Evolutionary conservation across 768 basidiomycete species (phyloP).

Genomic region (Exidia glandulosa): DNA sequence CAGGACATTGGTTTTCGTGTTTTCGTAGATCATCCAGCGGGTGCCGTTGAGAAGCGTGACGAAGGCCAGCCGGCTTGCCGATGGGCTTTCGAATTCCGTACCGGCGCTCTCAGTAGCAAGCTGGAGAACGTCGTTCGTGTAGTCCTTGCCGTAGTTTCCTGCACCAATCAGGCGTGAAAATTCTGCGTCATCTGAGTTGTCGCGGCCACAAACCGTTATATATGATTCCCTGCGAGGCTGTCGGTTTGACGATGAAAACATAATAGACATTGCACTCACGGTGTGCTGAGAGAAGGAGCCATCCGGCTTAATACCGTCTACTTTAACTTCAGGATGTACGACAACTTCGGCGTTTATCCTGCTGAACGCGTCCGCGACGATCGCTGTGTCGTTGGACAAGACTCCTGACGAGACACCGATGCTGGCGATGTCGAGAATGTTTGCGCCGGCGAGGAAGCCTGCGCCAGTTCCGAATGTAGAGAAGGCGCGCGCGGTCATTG

Average conservation of each 20-base stretch:
- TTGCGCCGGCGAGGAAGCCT: slow-evolving; percentile 50
- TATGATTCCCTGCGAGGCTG: slow-evolving; percentile 31
- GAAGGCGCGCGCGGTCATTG: slow-evolving; percentile 43
- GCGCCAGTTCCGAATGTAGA: slow-evolving; percentile 35
- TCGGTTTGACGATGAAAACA: neutral
- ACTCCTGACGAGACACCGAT: slow-evolving; percentile 44
- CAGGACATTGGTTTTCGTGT: slow-evolving; percentile 40
- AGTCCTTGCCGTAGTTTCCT: slow-evolving; percentile 53
- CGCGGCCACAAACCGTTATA: slow-evolving; percentile 43
- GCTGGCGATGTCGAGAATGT: slow-evolving; percentile 52
- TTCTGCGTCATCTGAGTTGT: neutral
- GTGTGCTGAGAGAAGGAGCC: slow-evolving; percentile 39
- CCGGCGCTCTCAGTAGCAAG: slow-evolving; percentile 50
- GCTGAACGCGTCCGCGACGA: slow-evolving; percentile 38
- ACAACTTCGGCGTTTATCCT: slow-evolving; percentile 42
- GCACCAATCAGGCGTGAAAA: neutral
- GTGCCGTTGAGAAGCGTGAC: slow-evolving; percentile 46
- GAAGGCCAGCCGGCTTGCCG: slow-evolving; percentile 32
- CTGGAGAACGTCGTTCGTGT: slow-evolving; percentile 47
- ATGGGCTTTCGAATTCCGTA: slow-evolving; percentile 34
- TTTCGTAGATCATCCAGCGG: slow-evolving; percentile 61
- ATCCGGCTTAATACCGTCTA: slow-evolving; percentile 48
- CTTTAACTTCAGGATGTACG: slow-evolving; percentile 33
- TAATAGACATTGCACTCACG: neutral
- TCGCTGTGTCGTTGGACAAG: slow-evolving; percentile 18